These are phyloP conservation scores for Cenchrus fungigraminus DNA, from an alignment of 176 grass and related monocot genomes.

Conservation along the genomic window DNA sequence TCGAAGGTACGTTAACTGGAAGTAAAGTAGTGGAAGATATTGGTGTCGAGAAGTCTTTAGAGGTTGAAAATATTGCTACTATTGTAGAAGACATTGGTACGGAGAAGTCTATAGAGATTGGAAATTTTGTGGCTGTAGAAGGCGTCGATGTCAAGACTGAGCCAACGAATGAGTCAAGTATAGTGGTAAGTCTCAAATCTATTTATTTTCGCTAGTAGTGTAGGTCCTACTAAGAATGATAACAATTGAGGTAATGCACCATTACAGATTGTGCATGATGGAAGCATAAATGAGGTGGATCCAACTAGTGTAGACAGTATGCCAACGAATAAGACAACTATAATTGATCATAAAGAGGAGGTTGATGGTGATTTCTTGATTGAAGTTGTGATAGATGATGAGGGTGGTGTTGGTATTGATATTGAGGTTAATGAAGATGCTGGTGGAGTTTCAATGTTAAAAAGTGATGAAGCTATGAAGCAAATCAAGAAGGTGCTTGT, in stretches of 20 bases:
- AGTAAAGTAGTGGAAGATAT: too few species aligned
- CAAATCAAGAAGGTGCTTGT: slow-evolving; percentile 69
- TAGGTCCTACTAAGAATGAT: slow-evolving; percentile 12
- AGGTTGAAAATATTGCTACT: too few species aligned
- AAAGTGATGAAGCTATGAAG: slow-evolving; percentile 53
- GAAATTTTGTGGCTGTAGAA: too few species aligned
- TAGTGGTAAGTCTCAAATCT: slow-evolving; percentile 43
- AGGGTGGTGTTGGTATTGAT: slow-evolving; percentile 22
- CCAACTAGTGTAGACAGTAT: neutral
- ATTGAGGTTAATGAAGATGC: slow-evolving; percentile 60
- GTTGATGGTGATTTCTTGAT: slow-evolving; percentile 33
- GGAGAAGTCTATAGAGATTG: too few species aligned
- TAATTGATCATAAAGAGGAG: slow-evolving; percentile 18
- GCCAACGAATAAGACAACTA: too few species aligned
- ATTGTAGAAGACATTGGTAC: too few species aligned
- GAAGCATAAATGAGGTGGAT: neutral
- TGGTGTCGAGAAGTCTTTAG: too few species aligned
- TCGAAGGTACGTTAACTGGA: too few species aligned
- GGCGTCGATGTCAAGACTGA: too few species aligned
- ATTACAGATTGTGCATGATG: slow-evolving; percentile 36
- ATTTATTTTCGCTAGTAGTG: slow-evolving; percentile 19
- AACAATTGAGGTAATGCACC: neutral
- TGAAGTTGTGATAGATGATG: slow-evolving; percentile 34
- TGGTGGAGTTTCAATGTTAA: slow-evolving; percentile 63
- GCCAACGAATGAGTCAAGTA: neutral